Evolutionary conservation across 371 early-diverging fungal genomes (phyloP).

Genomic region (Apophysomyces trapeziformis): DNA sequence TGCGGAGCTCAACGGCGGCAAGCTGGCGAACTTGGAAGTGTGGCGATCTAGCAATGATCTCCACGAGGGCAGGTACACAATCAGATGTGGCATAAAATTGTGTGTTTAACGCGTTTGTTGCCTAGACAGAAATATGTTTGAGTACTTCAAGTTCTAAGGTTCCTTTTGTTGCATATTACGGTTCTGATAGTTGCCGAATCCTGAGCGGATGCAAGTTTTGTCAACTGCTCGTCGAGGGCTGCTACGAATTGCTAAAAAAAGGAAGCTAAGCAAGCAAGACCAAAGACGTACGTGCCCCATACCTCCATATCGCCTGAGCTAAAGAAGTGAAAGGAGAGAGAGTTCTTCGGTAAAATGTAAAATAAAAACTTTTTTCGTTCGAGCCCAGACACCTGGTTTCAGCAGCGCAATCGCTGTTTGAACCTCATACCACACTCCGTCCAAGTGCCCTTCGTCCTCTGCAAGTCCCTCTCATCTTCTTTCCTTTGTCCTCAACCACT

Average conservation of each 20-base stretch:
- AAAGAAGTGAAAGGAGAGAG: conserved; percentile 3
- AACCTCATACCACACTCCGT: background rate
- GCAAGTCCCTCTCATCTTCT: too few species aligned
- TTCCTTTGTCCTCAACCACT: too few species aligned
- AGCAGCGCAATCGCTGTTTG: background rate
- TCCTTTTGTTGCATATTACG: conserved; percentile 27
- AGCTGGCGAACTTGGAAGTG: conserved; percentile 78
- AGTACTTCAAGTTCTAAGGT: background rate
- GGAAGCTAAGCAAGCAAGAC: background rate
- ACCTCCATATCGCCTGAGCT: conserved; percentile 26
- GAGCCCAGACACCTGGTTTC: conserved; percentile 11
- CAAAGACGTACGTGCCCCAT: background rate
- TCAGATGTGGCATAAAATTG: conserved; percentile 65
- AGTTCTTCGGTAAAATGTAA: conserved; percentile 11
- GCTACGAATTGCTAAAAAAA: conserved; percentile 45
- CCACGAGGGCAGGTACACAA: conserved; percentile 77
- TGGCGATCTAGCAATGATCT: conserved; percentile 64
- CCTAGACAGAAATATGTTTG: conserved; percentile 33
- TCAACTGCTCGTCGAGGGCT: conserved; percentile 51
- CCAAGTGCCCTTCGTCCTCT: too few species aligned
- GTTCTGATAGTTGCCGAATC: conserved; percentile 56
- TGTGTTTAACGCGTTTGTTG: conserved; percentile 70
- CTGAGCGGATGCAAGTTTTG: conserved; percentile 46
- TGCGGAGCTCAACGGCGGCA: conserved; percentile 89
- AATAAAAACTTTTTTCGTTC: conserved; percentile 18